These are phyloP conservation scores for Nothophoma quercina DNA, from an alignment of 2,329 filamentous ascomycete genomes.

Conservation along the genomic window DNA sequence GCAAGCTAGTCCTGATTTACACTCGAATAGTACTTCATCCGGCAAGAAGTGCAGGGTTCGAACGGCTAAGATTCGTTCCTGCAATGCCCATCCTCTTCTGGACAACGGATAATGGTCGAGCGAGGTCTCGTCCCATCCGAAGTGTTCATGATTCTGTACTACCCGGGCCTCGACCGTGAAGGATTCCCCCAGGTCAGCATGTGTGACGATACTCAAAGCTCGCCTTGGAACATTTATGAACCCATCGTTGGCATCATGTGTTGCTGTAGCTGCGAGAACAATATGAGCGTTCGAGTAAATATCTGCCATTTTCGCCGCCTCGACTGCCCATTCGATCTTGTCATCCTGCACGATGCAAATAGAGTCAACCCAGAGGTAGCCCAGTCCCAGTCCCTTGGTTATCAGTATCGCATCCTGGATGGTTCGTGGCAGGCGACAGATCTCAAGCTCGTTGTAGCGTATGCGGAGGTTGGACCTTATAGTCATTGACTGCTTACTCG, in stretches of 20 bases:
- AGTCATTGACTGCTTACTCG: conserved; percentile 11
- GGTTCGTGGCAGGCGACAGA: neutral
- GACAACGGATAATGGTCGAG: conserved; percentile 2
- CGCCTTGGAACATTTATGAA: neutral
- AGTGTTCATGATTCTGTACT: neutral
- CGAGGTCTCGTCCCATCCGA: neutral
- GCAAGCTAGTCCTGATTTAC: conserved; percentile 1
- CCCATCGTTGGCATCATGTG: neutral
- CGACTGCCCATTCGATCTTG: conserved; percentile 19
- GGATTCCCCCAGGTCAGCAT: neutral
- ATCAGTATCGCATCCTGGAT: conserved; percentile 17
- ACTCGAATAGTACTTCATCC: conserved; percentile 9
- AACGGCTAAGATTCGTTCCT: conserved; percentile 6
- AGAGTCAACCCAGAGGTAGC: conserved; percentile 30
- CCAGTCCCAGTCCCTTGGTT: conserved; percentile 1
- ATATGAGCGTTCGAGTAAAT: conserved; percentile 24
- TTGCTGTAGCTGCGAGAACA: conserved; percentile 19
- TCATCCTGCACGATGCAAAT: conserved; percentile 32
- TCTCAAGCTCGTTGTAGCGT: neutral
- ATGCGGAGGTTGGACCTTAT: conserved; percentile 2
- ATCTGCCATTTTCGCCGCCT: conserved; percentile 23
- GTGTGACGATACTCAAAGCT: neutral
- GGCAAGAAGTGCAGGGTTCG: conserved; percentile 14
- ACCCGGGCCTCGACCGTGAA: neutral
- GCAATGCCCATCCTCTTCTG: conserved; percentile 11